These are phyloP conservation scores for Megacollybia marginata DNA, from an alignment of 768 basidiomycete genomes.

Conservation along the genomic window DNA sequence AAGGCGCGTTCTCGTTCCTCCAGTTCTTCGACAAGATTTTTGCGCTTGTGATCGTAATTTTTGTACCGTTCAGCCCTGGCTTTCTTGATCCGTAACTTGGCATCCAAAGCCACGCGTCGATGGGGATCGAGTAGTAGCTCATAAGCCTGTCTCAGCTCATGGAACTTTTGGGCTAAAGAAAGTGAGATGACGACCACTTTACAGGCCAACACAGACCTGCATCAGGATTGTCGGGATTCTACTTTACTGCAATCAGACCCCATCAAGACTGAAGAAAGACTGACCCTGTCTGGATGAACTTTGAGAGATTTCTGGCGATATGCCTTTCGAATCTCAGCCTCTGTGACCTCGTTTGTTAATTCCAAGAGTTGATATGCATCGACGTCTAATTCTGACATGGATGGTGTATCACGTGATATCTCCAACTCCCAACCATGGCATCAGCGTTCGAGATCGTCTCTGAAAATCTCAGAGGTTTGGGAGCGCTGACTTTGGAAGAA, in stretches of 20 bases:
- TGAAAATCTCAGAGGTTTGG: not conserved
- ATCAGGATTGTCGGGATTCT: constrained; percentile 78
- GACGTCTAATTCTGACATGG: constrained; percentile 42
- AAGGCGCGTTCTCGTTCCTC: constrained; percentile 72
- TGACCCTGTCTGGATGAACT: constrained; percentile 81
- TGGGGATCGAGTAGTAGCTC: constrained; percentile 77
- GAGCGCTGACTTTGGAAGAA: not conserved
- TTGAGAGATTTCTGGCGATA: constrained; percentile 76
- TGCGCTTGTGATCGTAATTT: constrained; percentile 64
- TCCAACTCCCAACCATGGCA: not conserved
- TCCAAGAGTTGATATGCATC: constrained; percentile 72
- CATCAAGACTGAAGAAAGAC: constrained; percentile 17
- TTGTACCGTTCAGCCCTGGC: constrained; percentile 68
- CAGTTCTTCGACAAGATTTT: constrained; percentile 66
- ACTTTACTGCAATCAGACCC: constrained; percentile 9
- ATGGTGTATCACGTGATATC: too few species aligned
- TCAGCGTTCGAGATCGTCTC: not conserved
- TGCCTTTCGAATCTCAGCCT: constrained; percentile 72
- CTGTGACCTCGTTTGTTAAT: constrained; percentile 56
- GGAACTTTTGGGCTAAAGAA: constrained; percentile 62
- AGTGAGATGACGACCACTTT: not conserved
- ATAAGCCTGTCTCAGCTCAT: constrained; percentile 76
- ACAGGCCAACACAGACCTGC: constrained; percentile 41
- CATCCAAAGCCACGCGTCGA: constrained; percentile 71
- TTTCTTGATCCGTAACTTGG: constrained; percentile 63